Percentiles rank a stretch among this genome's conserved stretches.
Conservation (phyloP, 2,329 filamentous ascomycete species). For the Alternaria atra region DNA sequence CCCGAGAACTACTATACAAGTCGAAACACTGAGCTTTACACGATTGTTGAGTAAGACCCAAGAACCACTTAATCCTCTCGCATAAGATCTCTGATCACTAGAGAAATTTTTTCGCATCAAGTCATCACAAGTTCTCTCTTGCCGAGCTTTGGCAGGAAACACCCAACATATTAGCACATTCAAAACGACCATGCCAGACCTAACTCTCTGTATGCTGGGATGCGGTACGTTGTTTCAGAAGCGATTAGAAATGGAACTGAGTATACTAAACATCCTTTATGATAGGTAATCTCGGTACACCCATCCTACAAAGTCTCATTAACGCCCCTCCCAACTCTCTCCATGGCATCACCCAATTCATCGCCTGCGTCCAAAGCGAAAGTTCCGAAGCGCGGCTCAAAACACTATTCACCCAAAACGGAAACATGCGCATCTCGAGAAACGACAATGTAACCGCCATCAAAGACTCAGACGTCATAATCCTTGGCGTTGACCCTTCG, state of each 20-base stretch:
- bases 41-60: too few relatives aligned
- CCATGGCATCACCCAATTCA: neutral
- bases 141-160: neutral
- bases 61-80: neutral
- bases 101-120: too few relatives aligned
- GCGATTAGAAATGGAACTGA: too few relatives aligned
- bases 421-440: neutral
- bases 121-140: too few relatives aligned
- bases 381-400: neutral
- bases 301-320: neutral
- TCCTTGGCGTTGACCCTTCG: constrained; percentile 2
- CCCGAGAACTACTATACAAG: constrained; percentile 7
- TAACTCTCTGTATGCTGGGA: constrained; percentile 39
- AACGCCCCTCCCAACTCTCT: neutral
- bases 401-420: neutral
- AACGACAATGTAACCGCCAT: neutral
- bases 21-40: too few relatives aligned
- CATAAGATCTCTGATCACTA: neutral
- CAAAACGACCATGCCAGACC: constrained; percentile 15
- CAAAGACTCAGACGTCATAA: neutral
- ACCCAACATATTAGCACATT: too few relatives aligned
- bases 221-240: constrained; percentile 30
- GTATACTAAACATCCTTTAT: neutral
- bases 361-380: neutral
- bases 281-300: neutral